These are phyloP conservation scores for Prunus armeniaca DNA, from an alignment of 306 rosid genomes.

Conservation along the genomic window DNA sequence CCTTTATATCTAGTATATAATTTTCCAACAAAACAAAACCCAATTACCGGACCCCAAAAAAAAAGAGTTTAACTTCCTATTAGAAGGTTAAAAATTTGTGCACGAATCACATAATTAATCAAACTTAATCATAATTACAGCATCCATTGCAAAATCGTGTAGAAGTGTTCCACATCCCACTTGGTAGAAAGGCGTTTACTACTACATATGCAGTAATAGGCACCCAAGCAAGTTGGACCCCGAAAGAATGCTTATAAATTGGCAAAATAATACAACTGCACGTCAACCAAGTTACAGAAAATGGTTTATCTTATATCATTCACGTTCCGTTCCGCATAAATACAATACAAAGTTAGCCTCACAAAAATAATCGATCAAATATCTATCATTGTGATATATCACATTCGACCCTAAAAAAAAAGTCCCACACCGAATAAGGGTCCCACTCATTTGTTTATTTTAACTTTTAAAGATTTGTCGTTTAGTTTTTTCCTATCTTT, in stretches of 20 bases:
- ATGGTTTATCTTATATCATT: neutral
- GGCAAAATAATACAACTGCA: neutral
- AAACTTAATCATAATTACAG: neutral
- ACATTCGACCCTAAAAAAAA: too few relatives aligned
- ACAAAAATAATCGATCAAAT: too few relatives aligned
- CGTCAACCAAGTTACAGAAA: neutral
- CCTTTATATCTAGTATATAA: too few relatives aligned
- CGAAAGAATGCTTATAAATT: neutral
- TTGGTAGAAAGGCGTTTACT: neutral
- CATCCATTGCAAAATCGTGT: neutral
- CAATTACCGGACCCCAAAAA: too few relatives aligned
- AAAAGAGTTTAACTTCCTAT: neutral
- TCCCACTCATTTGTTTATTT: neutral
- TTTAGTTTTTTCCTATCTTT: neutral
- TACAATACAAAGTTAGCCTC: too few relatives aligned
- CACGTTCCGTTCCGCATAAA: too few relatives aligned
- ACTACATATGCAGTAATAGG: neutral
- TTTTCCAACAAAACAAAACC: too few relatives aligned
- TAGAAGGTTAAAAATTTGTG: neutral
- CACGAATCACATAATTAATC: neutral
- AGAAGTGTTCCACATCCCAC: neutral
- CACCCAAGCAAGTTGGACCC: neutral
- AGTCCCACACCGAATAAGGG: neutral
- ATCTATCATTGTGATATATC: too few relatives aligned
- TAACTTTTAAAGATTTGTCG: conserved; percentile 11